Evolutionary conservation across 768 basidiomycete genomes (phyloP).

Genomic region (Ephemerocybe angulata): DNA sequence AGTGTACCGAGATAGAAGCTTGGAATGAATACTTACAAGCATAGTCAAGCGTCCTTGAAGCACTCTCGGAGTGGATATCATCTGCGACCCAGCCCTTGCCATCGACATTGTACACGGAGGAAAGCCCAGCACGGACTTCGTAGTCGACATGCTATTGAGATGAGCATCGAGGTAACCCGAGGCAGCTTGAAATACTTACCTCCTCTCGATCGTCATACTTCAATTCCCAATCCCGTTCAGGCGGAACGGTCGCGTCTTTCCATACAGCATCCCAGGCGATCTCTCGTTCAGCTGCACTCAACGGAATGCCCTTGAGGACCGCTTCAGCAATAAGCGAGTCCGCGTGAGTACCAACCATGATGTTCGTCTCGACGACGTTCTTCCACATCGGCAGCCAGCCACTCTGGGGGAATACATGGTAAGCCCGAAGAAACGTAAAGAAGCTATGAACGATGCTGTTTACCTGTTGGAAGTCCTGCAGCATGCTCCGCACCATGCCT

Average conservation of each 20-base stretch:
- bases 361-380: slow-evolving; percentile 82
- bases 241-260: slow-evolving; percentile 69
- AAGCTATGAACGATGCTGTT: not conserved
- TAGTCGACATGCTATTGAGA: slow-evolving; percentile 59
- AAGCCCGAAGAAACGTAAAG: not conserved
- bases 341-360: slow-evolving; percentile 81
- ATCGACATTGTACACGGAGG: slow-evolving; percentile 53
- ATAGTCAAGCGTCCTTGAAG: slow-evolving; percentile 74
- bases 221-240: slow-evolving; percentile 49
- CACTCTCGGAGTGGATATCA: slow-evolving; percentile 77
- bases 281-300: slow-evolving; percentile 53
- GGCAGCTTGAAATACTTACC: slow-evolving; percentile 28
- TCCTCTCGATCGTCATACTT: slow-evolving; percentile 73
- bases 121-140: slow-evolving; percentile 77
- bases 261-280: slow-evolving; percentile 71
- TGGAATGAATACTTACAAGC: slow-evolving; percentile 61
- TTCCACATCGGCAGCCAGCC: slow-evolving; percentile 94
- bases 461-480: slow-evolving; percentile 72
- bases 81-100: slow-evolving; percentile 72
- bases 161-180: not conserved
- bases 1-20: not conserved
- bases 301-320: slow-evolving; percentile 53
- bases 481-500: slow-evolving; percentile 75
- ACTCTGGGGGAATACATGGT: slow-evolving; percentile 35
- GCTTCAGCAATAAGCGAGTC: slow-evolving; percentile 76